Percentiles rank a stretch among this genome's conserved stretches.
Conservation (phyloP, 208 protist genomes). For the Spongospora subterranea region DNA sequence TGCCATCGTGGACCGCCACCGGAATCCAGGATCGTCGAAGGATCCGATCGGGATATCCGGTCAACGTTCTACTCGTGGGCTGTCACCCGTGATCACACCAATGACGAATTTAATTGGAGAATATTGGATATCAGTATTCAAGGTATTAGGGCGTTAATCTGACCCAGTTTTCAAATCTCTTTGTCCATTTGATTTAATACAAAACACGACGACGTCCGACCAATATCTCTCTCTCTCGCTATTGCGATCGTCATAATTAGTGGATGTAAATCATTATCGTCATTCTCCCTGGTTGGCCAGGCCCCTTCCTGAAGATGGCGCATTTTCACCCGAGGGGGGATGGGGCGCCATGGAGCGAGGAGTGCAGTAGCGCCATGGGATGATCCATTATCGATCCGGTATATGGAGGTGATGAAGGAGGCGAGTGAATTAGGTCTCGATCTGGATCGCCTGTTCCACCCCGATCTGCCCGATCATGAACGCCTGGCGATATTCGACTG, state of each 20-base stretch:
- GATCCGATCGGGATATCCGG: conserved; percentile 5
- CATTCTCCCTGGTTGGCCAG: too few relatives aligned
- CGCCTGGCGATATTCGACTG: background rate
- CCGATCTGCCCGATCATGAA: background rate
- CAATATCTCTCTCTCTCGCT: too few relatives aligned
- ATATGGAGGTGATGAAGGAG: background rate
- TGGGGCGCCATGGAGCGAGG: too few relatives aligned
- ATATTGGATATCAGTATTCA: conserved; percentile 6
- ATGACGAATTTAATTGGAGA: conserved; percentile 30
- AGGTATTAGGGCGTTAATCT: conserved; percentile 38
- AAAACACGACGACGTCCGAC: too few relatives aligned
- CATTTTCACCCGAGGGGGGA: too few relatives aligned
- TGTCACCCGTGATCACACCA: background rate
- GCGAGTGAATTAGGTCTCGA: background rate
- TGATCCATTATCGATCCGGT: background rate
- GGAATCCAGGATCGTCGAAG: background rate
- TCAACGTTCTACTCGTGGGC: conserved; percentile 55
- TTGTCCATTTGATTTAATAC: too few relatives aligned
- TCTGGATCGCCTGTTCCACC: conserved; percentile 13
- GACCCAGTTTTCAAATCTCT: too few relatives aligned
- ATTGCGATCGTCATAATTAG: too few relatives aligned
- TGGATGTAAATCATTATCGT: too few relatives aligned
- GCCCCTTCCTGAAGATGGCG: too few relatives aligned
- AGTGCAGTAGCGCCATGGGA: conserved; percentile 31
- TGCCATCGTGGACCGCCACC: background rate